Conservation (phyloP, 768 basidiomycete species). For the Kwoniella botswanensis region DNA sequence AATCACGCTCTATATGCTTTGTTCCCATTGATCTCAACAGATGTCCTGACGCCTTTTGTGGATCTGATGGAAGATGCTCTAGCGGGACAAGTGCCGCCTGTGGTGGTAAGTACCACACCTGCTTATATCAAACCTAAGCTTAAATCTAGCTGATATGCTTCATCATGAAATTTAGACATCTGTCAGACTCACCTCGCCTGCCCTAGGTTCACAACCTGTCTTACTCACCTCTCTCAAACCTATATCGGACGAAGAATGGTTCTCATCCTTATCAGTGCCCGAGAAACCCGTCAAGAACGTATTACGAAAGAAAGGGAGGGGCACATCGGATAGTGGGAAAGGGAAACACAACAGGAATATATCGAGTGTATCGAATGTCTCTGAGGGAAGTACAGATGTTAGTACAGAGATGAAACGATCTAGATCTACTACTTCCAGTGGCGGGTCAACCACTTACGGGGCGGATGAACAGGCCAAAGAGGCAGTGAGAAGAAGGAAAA, state of each 20-base stretch:
- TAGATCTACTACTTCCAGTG: constrained; percentile 9
- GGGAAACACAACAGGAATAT: background rate
- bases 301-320: background rate
- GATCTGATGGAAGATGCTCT: constrained; percentile 59
- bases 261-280: constrained; percentile 34
- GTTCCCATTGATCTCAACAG: constrained; percentile 56
- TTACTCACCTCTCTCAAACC: constrained; percentile 51
- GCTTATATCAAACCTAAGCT: background rate
- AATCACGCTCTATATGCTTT: constrained; percentile 55
- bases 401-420: constrained; percentile 11
- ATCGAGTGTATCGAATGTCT: background rate
- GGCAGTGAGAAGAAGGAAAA: constrained; percentile 30
- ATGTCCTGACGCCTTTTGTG: constrained; percentile 56
- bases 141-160: too few relatives aligned
- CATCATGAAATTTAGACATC: constrained; percentile 38
- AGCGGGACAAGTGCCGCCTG: constrained; percentile 53
- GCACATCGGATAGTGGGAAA: background rate
- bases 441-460: background rate
- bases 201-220: constrained; percentile 54
- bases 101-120: constrained; percentile 41
- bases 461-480: constrained; percentile 23
- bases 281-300: constrained; percentile 6
- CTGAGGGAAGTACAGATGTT: background rate
- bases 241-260: constrained; percentile 58
- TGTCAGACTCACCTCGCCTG: constrained; percentile 51